Evolutionary conservation across 306 rosid genomes (phyloP), one percentile per base, ranked within the genome.

Genomic region (Hippophae gyantsensis): DNA sequence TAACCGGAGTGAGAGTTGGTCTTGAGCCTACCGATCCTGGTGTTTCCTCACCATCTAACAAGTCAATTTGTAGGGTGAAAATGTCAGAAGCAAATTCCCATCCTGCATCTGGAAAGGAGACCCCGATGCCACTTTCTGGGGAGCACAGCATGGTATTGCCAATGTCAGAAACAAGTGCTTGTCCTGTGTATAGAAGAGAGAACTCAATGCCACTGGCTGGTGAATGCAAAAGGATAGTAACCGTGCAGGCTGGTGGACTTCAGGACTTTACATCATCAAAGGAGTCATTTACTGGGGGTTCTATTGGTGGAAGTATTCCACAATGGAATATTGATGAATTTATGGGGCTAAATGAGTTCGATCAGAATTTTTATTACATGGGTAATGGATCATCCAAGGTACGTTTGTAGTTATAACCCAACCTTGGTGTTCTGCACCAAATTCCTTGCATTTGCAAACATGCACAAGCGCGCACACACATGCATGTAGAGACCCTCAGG

Each of bases 341-440:
- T 59, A 52, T 88, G 54, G 83, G 84, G 23, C 49, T 88, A 46
- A 58, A 75, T 43, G 99, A 87, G 25, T 86, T 76, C 71, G 74
- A 53, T 70, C 86, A 74, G 75, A 77, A 61, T 63, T 84, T 71
- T 56, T 81, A 77, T 49, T 84, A 57, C 84, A 78, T 75, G 81
- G 95, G 83, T 48, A 76, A 64, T 56, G 94, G 77, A 67, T 81
- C 97, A 43, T 84, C 94, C 63, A 84, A 86, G 94, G 99, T 86
- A 62, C 52, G 87, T 23, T 63, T 48, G 56, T 64, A 68, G 73
- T 50, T 76, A 54, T 61, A 51, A 9, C 12, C 10, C 41, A 43
- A 42, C 9, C 48, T 41, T 32, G 38, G 38, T 32, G 38, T 32
- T 32, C 5, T 32, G 38, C 4, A 32, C 5, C 38, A 32, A 32